phyloP scores from a whole-genome alignment of 2,329 filamentous ascomycete genomes.

The Hirsutella thompsonii region DNA sequence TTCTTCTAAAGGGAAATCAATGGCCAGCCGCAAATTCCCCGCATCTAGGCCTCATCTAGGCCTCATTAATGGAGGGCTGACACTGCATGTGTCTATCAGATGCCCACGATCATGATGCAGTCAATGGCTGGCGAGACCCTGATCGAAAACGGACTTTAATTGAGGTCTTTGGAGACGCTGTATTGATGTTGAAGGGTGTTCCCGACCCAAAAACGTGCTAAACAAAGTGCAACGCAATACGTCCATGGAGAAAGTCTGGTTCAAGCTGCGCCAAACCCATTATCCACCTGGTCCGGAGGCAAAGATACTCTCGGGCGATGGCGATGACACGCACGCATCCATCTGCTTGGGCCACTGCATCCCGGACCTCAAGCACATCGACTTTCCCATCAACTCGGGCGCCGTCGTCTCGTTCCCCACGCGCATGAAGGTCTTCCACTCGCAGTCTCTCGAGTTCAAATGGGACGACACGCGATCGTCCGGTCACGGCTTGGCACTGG shows the following conservation, averaged over 20 bases:
- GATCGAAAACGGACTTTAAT: no score
- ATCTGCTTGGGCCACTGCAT: slow-evolving; percentile 1
- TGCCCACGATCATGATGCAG: no score
- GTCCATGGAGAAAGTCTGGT: not conserved
- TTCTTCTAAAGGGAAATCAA: no score
- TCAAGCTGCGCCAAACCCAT: not conserved
- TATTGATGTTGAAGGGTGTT: no score
- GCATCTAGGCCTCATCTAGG: no score
- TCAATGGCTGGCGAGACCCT: no score
- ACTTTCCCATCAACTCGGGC: slow-evolving; percentile 1
- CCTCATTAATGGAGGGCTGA: no score
- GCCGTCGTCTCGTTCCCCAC: not conserved
- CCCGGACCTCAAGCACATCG: not conserved
- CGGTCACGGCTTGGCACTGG: not conserved
- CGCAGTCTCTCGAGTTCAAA: not conserved
- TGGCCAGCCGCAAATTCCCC: no score
- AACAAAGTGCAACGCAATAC: no score
- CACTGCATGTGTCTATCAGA: no score
- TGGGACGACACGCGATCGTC: not conserved
- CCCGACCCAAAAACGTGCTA: no score
- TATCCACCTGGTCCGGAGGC: not conserved
- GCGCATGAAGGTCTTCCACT: not conserved
- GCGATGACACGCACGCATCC: not conserved
- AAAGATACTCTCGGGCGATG: not conserved
- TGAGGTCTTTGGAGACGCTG: no score